Base-by-base conservation (phyloP, 805 yeast genomes). In the Schwanniomyces polymorphus region DNA sequence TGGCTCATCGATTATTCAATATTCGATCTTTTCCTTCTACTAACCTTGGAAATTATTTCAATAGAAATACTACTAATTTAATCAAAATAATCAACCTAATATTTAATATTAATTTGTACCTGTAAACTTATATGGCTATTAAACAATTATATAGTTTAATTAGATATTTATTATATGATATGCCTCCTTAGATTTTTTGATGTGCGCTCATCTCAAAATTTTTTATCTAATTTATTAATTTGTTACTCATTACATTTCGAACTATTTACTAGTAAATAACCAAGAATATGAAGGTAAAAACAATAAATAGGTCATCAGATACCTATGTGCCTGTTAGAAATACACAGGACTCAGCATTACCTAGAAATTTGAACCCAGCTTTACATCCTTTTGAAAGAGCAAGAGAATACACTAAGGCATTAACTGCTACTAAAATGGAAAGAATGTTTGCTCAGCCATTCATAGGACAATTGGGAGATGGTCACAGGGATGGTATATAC, bases 381-480 rank as follows among this genome's bases (percentile, higher is more conserved):
- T 74, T 94, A 41, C 99, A 94, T 70, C 99, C 97, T 0, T 92
- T 94, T 60, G 98, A 94, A 69, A 78, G 98, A 57, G 97, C 98
- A 5, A 79, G 99, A 62, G 99, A 94, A 68, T 94, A 94, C 61
- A 88, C 97, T 16, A 81, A 91, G 55, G 98, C 98, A 0, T 70
- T 94, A 44, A 92, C 89, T 47, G 98, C 99, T 25, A 91, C 98
- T 12, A 94, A 94, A 64, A 67, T 94, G 70, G 98, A 92, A 63
- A 79, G 97, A 55, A 86, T 94, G 88, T 94, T 94, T 78, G 98
- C 99, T 0, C 91, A 91, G 61, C 99, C 99, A 2, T 94, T 94
- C 67, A 77, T 95, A 17, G 97, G 96, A 0, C 98, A 94, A 63
- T 70, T 94, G 31, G 99, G 99, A 3, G 79, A 81, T 50, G 99